These are phyloP conservation scores for Penicillium mononematosum DNA, from an alignment of 495 filamentous ascomycete genomes.

Conservation along the genomic window DNA sequence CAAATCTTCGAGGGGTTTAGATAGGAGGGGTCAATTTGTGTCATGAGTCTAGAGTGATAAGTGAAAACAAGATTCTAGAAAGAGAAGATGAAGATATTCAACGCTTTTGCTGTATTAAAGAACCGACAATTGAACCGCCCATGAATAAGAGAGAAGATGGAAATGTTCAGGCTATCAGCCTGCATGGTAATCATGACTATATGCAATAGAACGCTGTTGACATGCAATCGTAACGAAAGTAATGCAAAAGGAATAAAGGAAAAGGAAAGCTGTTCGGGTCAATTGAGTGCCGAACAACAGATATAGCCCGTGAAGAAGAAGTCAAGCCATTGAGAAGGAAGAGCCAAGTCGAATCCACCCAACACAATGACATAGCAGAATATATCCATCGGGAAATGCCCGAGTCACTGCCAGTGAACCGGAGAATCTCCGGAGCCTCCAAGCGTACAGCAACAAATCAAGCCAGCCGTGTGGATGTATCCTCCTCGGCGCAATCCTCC, in stretches of 20 bases:
- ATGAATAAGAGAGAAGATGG: slow-evolving; percentile 7
- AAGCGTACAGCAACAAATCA: neutral
- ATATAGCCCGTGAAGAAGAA: neutral
- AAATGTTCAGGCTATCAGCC: slow-evolving; percentile 5
- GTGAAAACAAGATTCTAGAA: neutral
- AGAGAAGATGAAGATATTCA: neutral
- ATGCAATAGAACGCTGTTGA: slow-evolving; percentile 26
- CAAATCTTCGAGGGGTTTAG: slow-evolving; percentile 3
- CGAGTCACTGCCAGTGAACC: neutral
- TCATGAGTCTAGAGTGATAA: too few relatives aligned
- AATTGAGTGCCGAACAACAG: neutral
- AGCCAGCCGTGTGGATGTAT: neutral
- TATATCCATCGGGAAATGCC: neutral
- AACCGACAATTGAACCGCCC: slow-evolving; percentile 10
- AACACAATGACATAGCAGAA: neutral
- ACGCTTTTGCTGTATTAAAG: slow-evolving; percentile 7
- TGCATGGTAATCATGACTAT: slow-evolving; percentile 2
- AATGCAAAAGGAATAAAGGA: slow-evolving; percentile 5
- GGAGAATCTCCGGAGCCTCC: slow-evolving; percentile 2
- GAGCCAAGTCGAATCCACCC: neutral
- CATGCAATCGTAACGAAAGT: slow-evolving; percentile 12
- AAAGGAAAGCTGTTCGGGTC: slow-evolving; percentile 1
- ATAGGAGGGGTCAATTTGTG: slow-evolving; percentile 1
- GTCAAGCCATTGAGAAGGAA: neutral
- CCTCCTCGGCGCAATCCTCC: neutral